Conservation (phyloP, 2,329 filamentous ascomycete genomes). For the Didymella exigua region DNA sequence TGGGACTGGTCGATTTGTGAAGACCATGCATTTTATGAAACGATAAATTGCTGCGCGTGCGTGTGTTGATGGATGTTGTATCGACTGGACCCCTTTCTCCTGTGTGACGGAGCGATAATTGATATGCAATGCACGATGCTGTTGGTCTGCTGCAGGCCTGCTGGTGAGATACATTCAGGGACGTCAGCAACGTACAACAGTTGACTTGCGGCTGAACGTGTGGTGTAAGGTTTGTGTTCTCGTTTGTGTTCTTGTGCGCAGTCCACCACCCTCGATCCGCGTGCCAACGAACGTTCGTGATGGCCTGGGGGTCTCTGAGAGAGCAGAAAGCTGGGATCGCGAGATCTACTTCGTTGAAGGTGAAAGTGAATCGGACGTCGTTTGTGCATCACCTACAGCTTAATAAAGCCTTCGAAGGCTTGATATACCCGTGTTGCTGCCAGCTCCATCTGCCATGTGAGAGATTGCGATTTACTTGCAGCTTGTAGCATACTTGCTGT, state of each 20-base stretch:
- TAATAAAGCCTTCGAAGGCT: too few relatives aligned
- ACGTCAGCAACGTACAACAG: background rate
- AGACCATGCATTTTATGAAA: background rate
- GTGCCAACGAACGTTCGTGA: too few relatives aligned
- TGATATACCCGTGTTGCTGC: too few relatives aligned
- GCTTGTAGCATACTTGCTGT: too few relatives aligned
- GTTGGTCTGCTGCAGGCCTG: background rate
- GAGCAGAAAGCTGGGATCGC: too few relatives aligned
- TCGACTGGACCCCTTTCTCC: background rate
- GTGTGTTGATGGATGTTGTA: background rate
- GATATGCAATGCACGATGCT: conserved; percentile 4
- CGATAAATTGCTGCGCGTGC: background rate
- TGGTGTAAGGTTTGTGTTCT: conserved; percentile 5
- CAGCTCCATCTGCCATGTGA: too few relatives aligned
- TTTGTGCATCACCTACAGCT: too few relatives aligned
- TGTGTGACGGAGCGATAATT: background rate
- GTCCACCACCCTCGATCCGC: too few relatives aligned
- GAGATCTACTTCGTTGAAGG: too few relatives aligned
- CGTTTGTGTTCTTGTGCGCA: background rate
- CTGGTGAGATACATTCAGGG: background rate
- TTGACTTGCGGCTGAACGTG: background rate
- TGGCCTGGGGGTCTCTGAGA: too few relatives aligned
- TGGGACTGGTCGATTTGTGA: background rate
- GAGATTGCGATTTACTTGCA: too few relatives aligned
- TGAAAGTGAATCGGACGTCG: too few relatives aligned